Base-by-base conservation (phyloP, 1,139 yeast genomes). In the Blastobotrys petasosporus region DNA sequence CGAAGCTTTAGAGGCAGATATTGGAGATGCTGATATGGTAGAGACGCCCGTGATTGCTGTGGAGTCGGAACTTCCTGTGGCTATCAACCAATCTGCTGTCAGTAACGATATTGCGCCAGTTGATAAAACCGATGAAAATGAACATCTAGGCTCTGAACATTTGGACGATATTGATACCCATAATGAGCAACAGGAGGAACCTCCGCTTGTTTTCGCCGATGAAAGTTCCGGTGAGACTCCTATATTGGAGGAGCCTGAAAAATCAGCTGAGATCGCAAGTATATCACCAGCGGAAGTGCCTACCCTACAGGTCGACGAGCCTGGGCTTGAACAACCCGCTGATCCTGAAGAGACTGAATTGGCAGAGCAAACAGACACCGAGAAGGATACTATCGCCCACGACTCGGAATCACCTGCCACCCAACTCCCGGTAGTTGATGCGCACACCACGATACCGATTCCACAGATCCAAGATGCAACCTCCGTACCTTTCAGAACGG, bases 401-500 rank as follows among this genome's bases (percentile, higher is more conserved):
- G 25, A 20, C 6, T 20, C 25, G 25, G 25, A 20, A 4, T 20
- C 25, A 20, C 25, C 7, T 20, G 25, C 25, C 25, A 4, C 25
- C 25, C 6, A 20, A 20, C 25, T 4, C 25, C 25, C 25, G 4
- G 25, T 20, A 20, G 25, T 20, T 7, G 25, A 20, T 7, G 7
- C 25, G 6, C 25, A 20, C 7, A 20, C 25, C 6, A 20, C 25
- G 7, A 20, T 20, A 20, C 25, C 25, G 7, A 31, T 31, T 8
- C 15, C 33, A 31, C 33, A 31, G 33, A 4, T 13, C 5, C 33
- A 31, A 13, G 33, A 31, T n/a, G 15, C 15, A n/a, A 31, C 33
- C 16, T 17, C 39, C 20, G 39, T 15, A 4, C 42, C 29, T 32
- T 35, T 38, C 16, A 38, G 38, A 34, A 38, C 36, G 5, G 40